Base-by-base conservation (phyloP, 331 rosid species). In the Cydonia oblonga region DNA sequence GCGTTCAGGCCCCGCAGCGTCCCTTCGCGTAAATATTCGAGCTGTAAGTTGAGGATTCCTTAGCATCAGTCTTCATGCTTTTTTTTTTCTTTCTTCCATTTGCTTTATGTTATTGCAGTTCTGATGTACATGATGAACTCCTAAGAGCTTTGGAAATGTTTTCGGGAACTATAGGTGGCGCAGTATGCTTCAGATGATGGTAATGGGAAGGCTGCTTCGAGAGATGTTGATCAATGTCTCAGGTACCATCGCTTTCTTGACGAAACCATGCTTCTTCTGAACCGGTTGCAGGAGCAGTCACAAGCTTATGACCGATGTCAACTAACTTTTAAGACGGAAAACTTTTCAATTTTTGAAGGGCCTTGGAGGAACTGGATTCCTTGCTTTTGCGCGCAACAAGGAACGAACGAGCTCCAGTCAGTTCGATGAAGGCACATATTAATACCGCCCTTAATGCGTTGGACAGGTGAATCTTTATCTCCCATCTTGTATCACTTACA, bases 1-100 rank as follows among this genome's bases (percentile, higher is more conserved):
- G 54, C 98, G 96, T 68, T 87, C 90, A 3, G 98, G 96, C 60
- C 96, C 93, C 57, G 98, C 97, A 76, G 90, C 91, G 23, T 87
- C 98, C 18, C 91, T 91, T 77, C 97, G 91, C 22, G 64, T 88
- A 69, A 86, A 89, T 73, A 93, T 93, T 42, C 83, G 92, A 64
- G 98, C 97, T 18, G 98, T 88, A 83, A 80, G 96, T 75, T 66
- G 79, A 58, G 40, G 42, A 58, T 61, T 74, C 71, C 64, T 74
- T 6, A 5, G 19, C 38, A 57, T 62, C 56, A n/a, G 52, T 62
- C 63, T 73, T 26, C 66, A 71, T 71, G 49, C 69, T 76, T 26
- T 26, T 2, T 30, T 30, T 30, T 30, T 30, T 30, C 1, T 13
- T 51, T 22, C 60, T 11, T 46, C 14, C 68, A 67, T 42, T 62